Conservation (phyloP, 352 stramenopile species). For the Thalassiosira exigua region DNA sequence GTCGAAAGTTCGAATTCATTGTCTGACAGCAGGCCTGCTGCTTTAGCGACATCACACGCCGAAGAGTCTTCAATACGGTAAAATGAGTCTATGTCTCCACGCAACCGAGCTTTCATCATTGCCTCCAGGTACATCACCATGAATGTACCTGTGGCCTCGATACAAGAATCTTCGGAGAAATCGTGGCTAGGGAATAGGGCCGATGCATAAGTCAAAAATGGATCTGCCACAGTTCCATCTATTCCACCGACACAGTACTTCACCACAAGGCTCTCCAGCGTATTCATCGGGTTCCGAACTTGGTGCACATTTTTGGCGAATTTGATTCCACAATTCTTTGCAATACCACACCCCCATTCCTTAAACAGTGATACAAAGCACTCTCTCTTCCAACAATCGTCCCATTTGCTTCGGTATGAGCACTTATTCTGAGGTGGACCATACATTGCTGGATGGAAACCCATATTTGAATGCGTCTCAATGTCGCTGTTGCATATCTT, state of each 20-base stretch:
- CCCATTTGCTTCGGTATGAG: slow-evolving; percentile 48
- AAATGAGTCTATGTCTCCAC: slow-evolving; percentile 29
- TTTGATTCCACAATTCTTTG: slow-evolving; percentile 31
- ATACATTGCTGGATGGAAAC: slow-evolving; percentile 64
- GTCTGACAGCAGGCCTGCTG: slow-evolving; percentile 55
- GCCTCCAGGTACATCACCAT: slow-evolving; percentile 47
- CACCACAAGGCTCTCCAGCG: slow-evolving; percentile 49
- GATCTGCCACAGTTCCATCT: slow-evolving; percentile 13
- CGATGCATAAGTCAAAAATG: slow-evolving; percentile 33
- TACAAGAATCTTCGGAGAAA: slow-evolving; percentile 41
- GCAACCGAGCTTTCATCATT: slow-evolving; percentile 35
- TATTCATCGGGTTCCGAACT: slow-evolving; percentile 61
- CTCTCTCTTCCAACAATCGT: slow-evolving; percentile 61
- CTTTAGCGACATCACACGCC: slow-evolving; percentile 49
- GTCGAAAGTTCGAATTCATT: slow-evolving; percentile 35
- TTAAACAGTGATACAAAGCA: slow-evolving; percentile 53
- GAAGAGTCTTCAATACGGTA: slow-evolving; percentile 46
- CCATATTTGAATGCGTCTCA: slow-evolving; percentile 40
- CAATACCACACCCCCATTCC: slow-evolving; percentile 58
- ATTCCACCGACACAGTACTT: slow-evolving; percentile 60
- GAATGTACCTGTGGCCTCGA: slow-evolving; percentile 41
- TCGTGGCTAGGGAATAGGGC: slow-evolving; percentile 41
- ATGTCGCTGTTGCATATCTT: slow-evolving; percentile 25
- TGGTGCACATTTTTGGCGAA: slow-evolving; percentile 58
- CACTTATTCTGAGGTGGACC: slow-evolving; percentile 50